Conservation (phyloP, 257 asterid species). For the Solanum virginianum region DNA sequence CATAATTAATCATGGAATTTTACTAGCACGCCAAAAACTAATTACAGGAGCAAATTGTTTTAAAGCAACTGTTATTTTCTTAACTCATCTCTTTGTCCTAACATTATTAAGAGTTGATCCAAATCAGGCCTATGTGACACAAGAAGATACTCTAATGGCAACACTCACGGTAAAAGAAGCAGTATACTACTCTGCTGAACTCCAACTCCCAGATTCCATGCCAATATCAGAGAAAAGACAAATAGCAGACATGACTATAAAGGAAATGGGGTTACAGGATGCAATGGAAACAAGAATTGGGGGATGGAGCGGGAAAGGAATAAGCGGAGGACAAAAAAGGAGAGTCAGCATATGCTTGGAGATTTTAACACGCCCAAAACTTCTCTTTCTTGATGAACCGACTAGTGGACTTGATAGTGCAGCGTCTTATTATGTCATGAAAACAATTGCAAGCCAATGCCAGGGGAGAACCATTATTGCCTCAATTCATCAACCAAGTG, state of each 20-base stretch:
- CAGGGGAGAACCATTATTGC: conserved; percentile 8
- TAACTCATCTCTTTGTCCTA: not conserved
- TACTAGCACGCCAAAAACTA: not conserved
- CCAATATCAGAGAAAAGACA: conserved; percentile 1
- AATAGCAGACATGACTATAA: conserved; percentile 5
- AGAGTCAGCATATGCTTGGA: conserved; percentile 55
- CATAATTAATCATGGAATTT: not conserved
- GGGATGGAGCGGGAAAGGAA: conserved; percentile 34
- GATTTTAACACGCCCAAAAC: conserved; percentile 40
- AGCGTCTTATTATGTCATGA: conserved; percentile 23
- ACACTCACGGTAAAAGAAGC: conserved; percentile 12
- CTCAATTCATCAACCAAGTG: conserved; percentile 15
- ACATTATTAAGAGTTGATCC: not conserved
- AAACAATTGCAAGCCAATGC: not conserved
- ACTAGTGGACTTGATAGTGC: conserved; percentile 21
- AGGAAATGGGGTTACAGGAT: conserved; percentile 14
- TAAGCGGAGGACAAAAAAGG: conserved; percentile 46
- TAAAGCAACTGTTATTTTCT: too few species aligned
- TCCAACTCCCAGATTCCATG: conserved; percentile 10
- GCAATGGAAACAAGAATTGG: conserved; percentile 15
- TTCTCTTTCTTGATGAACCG: conserved; percentile 56
- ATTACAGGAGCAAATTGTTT: too few species aligned
- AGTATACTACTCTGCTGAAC: conserved; percentile 9
- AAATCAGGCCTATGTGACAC: conserved; percentile 20
- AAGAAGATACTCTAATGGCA: conserved; percentile 7